Evolutionary conservation across 441 rosid species (phyloP).

Genomic region (Pelargonium fulgidum): DNA sequence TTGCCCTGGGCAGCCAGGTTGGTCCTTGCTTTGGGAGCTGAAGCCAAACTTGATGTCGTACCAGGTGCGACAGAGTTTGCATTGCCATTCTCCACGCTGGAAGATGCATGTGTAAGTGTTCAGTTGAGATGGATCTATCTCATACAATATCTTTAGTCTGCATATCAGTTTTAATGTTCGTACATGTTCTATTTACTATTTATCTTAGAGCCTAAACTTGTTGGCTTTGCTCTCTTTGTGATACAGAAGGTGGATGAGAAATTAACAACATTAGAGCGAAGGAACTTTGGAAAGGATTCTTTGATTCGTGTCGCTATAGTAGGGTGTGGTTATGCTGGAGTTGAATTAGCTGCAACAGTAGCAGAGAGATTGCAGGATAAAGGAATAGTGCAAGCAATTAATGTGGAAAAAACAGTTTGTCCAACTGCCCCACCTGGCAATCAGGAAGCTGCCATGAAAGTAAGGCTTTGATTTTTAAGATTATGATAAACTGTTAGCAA

Average conservation of each 20-base stretch:
- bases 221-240: conserved; percentile 8
- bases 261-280: conserved; percentile 61
- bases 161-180: conserved; percentile 6
- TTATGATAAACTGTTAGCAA: background rate
- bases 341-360: conserved; percentile 89
- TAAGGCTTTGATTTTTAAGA: conserved; percentile 27
- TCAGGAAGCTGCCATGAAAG: conserved; percentile 82
- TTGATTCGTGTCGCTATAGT: conserved; percentile 63
- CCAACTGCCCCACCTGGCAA: conserved; percentile 80
- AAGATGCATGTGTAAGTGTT: conserved; percentile 76
- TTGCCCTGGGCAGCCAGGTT: conserved; percentile 82
- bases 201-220: no score
- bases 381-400: conserved; percentile 72
- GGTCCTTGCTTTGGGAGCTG: conserved; percentile 99
- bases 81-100: conserved; percentile 73
- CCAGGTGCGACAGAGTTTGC: conserved; percentile 91
- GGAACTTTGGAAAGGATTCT: conserved; percentile 51
- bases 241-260: conserved; percentile 64
- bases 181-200: background rate
- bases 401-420: conserved; percentile 65
- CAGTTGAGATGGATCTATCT: background rate
- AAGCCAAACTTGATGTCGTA: conserved; percentile 65
- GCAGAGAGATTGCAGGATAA: conserved; percentile 78
- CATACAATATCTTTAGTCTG: background rate
- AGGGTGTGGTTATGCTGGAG: conserved; percentile 93